phyloP scores from a whole-genome alignment of 2,329 filamentous ascomycete species.

The Fusarium burgessii region DNA sequence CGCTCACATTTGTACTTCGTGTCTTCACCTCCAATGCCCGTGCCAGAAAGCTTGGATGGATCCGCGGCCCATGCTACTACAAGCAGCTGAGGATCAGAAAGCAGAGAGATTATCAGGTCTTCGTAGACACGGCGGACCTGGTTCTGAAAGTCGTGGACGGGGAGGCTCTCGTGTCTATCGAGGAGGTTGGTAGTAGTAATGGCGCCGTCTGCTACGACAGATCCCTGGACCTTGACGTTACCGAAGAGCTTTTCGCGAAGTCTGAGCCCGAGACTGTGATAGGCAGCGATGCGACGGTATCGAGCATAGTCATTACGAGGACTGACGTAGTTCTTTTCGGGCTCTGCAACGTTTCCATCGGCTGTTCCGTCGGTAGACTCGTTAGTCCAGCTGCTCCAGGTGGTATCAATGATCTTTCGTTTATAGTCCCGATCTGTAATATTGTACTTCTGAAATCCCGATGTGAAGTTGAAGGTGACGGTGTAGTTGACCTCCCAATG shows the following conservation, averaged over 20 bases:
- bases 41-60: constrained; percentile 21
- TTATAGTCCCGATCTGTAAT: constrained; percentile 22
- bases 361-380: constrained; percentile 26
- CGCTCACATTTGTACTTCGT: constrained; percentile 27
- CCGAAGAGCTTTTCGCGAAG: constrained; percentile 19
- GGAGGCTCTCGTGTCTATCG: constrained; percentile 22
- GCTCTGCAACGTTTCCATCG: constrained; percentile 21
- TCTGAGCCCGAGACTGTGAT: constrained; percentile 24
- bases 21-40: neutral
- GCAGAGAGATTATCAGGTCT: constrained; percentile 32
- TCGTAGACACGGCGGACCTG: constrained; percentile 23
- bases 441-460: constrained; percentile 30
- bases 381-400: neutral
- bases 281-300: constrained; percentile 35
- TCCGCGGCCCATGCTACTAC: constrained; percentile 39
- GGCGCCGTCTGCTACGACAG: neutral
- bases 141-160: constrained; percentile 9
- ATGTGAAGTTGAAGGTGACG: constrained; percentile 29
- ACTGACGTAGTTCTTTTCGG: constrained; percentile 33
- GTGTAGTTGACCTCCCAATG: constrained; percentile 42
- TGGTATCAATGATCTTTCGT: constrained; percentile 38
- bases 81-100: constrained; percentile 37
- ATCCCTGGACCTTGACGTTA: constrained; percentile 2
- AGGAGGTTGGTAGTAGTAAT: constrained; percentile 29
- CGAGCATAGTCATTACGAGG: neutral